Evolutionary conservation across 2,329 filamentous ascomycete genomes (phyloP), one percentile per base, ranked within the genome.

Genomic region (Beauveria sp.): DNA sequence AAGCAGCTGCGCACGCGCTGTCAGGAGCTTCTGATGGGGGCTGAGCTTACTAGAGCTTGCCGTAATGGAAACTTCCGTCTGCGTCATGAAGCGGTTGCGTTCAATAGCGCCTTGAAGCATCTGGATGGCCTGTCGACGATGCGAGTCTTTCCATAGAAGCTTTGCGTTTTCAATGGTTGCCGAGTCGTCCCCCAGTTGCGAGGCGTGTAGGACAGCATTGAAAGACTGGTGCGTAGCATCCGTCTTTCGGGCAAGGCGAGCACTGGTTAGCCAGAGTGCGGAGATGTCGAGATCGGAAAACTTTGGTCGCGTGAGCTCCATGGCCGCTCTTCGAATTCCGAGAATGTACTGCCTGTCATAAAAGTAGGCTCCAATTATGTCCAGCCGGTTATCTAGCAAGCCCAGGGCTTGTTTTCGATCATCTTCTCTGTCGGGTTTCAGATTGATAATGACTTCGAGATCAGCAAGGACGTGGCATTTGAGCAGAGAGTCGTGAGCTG

Each of bases 121-220:
- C 67, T 96, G 91, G 63, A 99, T 99, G 1, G 95, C 96, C 74
- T 98, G 96, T 63, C 95, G 86, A 71, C 93, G 91, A 69, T 97
- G 89, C 0, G 91, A 91, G 71, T 97, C 92, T 67, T 90, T 91
- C 92, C 95, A 99, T 8, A 98, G 78, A 34, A 99, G 80, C 63
- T 93, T 87, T 2, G 95, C 92, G 72, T 99, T 93, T 72, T 99
- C 96, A 63, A 99, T 95, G 10, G 91, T 93, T 12, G 93, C 91
- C 2, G 90, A 91, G 62, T 89, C 87, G 66, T 96, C 91, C 22
- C 91, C 90, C 12, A 96, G 82, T 63, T 88, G 85, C 24, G 90
- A 88, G 12, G 96, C 95, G 74, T 95, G 91, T 2, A 98, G 81
- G 26, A 98, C 91, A 16, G 93, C 92, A 71, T 96, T 95, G 77